phyloP scores from a whole-genome alignment of 2,329 filamentous ascomycete species.

The Aspergillus pseudonomiae region DNA sequence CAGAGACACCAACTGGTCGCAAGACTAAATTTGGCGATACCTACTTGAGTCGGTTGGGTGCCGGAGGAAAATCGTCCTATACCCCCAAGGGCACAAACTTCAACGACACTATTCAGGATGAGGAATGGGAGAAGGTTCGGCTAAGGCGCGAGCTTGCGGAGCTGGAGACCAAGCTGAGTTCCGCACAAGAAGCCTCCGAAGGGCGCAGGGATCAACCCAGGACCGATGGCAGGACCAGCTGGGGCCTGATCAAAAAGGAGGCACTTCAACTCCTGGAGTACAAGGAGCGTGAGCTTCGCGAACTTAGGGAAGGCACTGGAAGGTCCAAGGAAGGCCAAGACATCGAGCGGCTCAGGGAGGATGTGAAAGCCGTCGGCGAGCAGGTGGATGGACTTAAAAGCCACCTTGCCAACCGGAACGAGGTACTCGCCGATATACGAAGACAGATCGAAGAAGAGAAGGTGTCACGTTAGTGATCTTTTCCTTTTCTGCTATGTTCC shows the following conservation, averaged over 20 bases:
- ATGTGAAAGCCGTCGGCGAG: slow-evolving; percentile 87
- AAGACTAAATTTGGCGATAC: slow-evolving; percentile 98
- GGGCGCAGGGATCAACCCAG: slow-evolving; percentile 58
- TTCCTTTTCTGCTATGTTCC: slow-evolving; percentile 7
- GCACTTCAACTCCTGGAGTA: slow-evolving; percentile 93
- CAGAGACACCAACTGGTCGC: slow-evolving; percentile 79
- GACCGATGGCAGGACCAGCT: slow-evolving; percentile 74
- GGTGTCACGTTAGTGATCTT: slow-evolving; percentile 46
- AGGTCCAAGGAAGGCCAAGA: slow-evolving; percentile 66
- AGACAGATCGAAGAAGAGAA: slow-evolving; percentile 88
- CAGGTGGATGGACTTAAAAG: slow-evolving; percentile 88
- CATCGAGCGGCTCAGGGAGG: slow-evolving; percentile 77
- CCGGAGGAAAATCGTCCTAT: slow-evolving; percentile 74
- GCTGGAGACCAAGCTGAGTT: slow-evolving; percentile 82
- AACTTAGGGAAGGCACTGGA: slow-evolving; percentile 64
- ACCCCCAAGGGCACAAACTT: slow-evolving; percentile 89
- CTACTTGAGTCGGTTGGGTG: slow-evolving; percentile 86
- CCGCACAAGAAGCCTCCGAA: slow-evolving; percentile 74
- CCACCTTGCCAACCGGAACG: slow-evolving; percentile 77
- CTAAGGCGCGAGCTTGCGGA: slow-evolving; percentile 91
- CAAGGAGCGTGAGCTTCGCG: slow-evolving; percentile 77
- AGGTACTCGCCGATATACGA: slow-evolving; percentile 74
- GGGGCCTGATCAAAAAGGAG: slow-evolving; percentile 90
- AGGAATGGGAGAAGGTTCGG: slow-evolving; percentile 96
- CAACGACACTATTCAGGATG: slow-evolving; percentile 76